phyloP scores from a whole-genome alignment of 306 rosid genomes.

The Quercus bicolor region DNA sequence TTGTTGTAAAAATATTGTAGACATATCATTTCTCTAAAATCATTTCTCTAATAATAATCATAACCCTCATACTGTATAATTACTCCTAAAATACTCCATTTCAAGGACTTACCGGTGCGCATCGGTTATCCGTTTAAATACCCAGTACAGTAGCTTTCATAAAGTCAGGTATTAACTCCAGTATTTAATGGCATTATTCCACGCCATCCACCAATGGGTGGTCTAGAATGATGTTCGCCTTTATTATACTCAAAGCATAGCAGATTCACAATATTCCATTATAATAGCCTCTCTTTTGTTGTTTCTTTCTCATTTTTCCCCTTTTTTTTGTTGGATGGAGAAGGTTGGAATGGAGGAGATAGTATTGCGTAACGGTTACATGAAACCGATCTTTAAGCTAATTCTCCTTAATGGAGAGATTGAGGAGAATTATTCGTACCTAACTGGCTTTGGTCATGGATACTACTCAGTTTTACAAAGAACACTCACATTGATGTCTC shows the following conservation, averaged over 20 bases:
- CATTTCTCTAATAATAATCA: no score
- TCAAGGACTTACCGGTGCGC: not conserved
- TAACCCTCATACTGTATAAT: no score
- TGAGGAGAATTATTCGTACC: conserved; percentile 5
- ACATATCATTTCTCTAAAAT: no score
- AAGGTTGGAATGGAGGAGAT: not conserved
- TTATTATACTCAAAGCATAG: not conserved
- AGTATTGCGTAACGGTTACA: no score
- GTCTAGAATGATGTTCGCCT: not conserved
- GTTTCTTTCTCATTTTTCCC: not conserved
- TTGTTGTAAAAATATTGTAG: no score
- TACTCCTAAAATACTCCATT: not conserved
- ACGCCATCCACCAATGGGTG: not conserved
- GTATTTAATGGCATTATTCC: not conserved
- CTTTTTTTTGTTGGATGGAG: not conserved
- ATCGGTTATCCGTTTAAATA: not conserved
- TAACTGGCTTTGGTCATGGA: not conserved
- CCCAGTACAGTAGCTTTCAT: no score
- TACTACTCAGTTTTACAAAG: not conserved
- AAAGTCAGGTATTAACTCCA: not conserved
- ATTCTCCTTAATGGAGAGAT: not conserved
- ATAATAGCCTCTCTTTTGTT: not conserved
- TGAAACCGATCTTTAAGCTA: no score
- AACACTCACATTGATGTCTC: conserved; percentile 9
- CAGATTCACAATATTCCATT: not conserved